phyloP scores from a whole-genome alignment of 495 filamentous ascomycete genomes.

The Lentithecium fluviatile region DNA sequence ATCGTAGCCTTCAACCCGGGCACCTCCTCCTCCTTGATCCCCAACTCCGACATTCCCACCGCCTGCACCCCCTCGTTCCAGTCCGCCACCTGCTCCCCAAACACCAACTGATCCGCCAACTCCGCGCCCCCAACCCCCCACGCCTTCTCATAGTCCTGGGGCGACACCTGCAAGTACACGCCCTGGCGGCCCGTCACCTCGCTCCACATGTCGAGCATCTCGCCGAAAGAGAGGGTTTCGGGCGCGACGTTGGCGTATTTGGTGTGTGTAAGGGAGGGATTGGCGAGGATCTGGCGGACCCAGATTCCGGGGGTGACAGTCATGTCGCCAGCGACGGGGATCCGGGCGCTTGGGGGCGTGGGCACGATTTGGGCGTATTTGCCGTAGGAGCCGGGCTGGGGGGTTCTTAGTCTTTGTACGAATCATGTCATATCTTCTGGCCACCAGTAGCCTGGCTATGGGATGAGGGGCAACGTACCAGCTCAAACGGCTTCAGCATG shows the following conservation, averaged over 20 bases:
- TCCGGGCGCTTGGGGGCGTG: conserved; percentile 1
- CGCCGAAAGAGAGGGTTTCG: conserved; percentile 5
- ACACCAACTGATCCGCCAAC: conserved; percentile 8
- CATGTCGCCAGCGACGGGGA: conserved; percentile 13
- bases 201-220: conserved; percentile 13
- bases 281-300: conserved; percentile 20
- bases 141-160: neutral
- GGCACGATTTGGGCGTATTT: conserved; percentile 4
- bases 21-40: conserved; percentile 11
- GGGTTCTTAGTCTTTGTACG: neutral
- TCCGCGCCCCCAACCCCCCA: conserved; percentile 10
- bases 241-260: conserved; percentile 6
- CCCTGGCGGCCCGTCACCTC: conserved; percentile 6
- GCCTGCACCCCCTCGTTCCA: neutral
- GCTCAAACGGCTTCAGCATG: conserved; percentile 10
- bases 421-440: too few relatives aligned
- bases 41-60: conserved; percentile 9
- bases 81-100: conserved; percentile 1
- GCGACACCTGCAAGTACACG: conserved; percentile 1
- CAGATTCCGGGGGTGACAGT: conserved; percentile 1
- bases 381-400: conserved; percentile 6
- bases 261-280: neutral
- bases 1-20: neutral
- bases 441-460: too few relatives aligned
- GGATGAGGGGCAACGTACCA: neutral